Conservation (phyloP, 495 filamentous ascomycete species). For the Chaetomidium leptoderma region DNA sequence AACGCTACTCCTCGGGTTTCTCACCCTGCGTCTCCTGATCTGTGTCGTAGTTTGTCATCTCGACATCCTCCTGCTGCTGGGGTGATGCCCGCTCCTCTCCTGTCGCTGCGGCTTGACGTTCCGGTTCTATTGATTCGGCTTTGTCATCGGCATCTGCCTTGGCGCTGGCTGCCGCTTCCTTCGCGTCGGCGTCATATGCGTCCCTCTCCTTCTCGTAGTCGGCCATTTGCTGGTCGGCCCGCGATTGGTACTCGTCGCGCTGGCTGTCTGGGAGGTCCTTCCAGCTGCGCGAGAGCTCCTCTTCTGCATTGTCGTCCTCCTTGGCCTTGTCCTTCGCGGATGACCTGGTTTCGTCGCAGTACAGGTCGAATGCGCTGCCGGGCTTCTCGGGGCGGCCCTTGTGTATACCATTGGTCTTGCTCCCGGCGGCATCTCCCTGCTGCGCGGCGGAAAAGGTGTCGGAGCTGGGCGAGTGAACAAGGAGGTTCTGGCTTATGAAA, state of each 20-base stretch:
- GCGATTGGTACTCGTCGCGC: constrained; percentile 41
- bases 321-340: constrained; percentile 37
- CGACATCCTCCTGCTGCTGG: constrained; percentile 38
- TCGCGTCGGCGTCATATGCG: constrained; percentile 27
- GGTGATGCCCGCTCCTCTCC: constrained; percentile 27
- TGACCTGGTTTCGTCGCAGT: constrained; percentile 44
- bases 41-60: constrained; percentile 41
- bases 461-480: constrained; percentile 44
- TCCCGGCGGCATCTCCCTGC: constrained; percentile 20
- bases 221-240: constrained; percentile 39
- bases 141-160: constrained; percentile 20
- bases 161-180: constrained; percentile 19
- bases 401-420: constrained; percentile 30
- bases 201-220: constrained; percentile 45
- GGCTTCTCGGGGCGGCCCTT: constrained; percentile 37
- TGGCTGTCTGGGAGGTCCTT: constrained; percentile 42
- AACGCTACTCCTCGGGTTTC: constrained; percentile 25
- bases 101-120: not conserved
- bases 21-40: constrained; percentile 35
- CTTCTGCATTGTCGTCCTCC: constrained; percentile 38
- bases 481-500: constrained; percentile 41
- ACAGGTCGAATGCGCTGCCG: constrained; percentile 50
- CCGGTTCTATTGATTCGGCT: constrained; percentile 12
- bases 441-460: constrained; percentile 43
- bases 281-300: constrained; percentile 49